Base-by-base conservation (phyloP, 805 yeast genomes). In the Metschnikowia cerradonensis region DNA sequence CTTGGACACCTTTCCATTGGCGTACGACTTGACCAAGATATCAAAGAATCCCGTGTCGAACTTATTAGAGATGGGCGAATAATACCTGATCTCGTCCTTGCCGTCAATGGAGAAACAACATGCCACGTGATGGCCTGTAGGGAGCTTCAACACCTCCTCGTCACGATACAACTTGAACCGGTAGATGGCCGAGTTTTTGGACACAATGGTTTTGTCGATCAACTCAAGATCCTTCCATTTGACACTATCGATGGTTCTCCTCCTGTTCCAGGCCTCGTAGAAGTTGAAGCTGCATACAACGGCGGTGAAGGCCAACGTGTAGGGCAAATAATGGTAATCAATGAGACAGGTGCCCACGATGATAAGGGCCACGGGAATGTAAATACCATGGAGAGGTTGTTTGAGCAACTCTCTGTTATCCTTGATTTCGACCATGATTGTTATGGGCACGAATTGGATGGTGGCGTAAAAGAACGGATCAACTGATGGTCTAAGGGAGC, bases 81-180 rank as follows among this genome's bases (percentile, higher is more conserved):
- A 88, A 66, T 83, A 84, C 62, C 91, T 79, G 45, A 81, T 71
- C 53, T 73, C 77, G 52, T 80, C 82, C 60, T 77, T 74, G 35
- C 77, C 84, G 47, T 76, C 75, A 34, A 80, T 64, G 5, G 58
- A 60, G 47, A 80, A 68, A 46, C 77, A 73, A 56, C 85, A 84
- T 11, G 86, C 88, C 46, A 88, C 72, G 65, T 86, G 88, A 62
- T 84, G 88, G 33, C 94, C 94, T 39, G 86, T 79, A 22, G 92
- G 90, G 43, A 86, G 76, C 49, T 80, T 73, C 58, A 88, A 72
- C 7, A 78, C 73, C 60, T 86, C 90, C 38, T 78, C 76, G 4
- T 81, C 82, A 49, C 82, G 77, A 52, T 72, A 72, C 60, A 88
- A 71, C 60, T 81, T 81, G 70, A 88, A 88, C 52, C 94, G 74